These are phyloP conservation scores for Suillus subluteus DNA, from an alignment of 768 basidiomycete genomes.

Conservation along the genomic window DNA sequence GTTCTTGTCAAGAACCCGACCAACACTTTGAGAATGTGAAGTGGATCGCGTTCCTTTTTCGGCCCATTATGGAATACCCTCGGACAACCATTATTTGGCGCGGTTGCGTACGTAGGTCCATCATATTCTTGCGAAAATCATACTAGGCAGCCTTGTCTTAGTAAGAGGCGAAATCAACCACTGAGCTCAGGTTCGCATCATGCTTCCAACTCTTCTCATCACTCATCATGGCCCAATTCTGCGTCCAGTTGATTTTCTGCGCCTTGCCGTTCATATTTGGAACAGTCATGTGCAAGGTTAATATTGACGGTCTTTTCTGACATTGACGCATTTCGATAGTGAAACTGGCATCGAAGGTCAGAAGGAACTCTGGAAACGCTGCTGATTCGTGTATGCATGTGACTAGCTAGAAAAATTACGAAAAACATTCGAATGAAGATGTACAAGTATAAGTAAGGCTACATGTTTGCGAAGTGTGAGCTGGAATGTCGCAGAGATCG, in stretches of 20 bases:
- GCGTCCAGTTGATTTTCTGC: not conserved
- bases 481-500: not conserved
- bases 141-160: conserved; percentile 90
- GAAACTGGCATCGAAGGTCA: conserved; percentile 66
- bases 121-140: conserved; percentile 90
- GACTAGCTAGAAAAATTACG: not conserved
- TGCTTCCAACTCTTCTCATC: conserved; percentile 15
- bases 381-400: not conserved
- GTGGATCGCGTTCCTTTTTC: conserved; percentile 85
- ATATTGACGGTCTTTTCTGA: conserved; percentile 2
- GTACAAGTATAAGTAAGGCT: conserved; percentile 11
- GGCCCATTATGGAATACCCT: conserved; percentile 75
- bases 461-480: conserved; percentile 10
- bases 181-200: conserved; percentile 51
- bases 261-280: conserved; percentile 6
- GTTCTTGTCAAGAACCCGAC: conserved; percentile 95
- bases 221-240: not conserved
- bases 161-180: conserved; percentile 88
- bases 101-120: conserved; percentile 67
- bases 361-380: conserved; percentile 54
- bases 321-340: conserved; percentile 45
- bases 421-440: not conserved
- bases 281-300: not conserved
- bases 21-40: conserved; percentile 95
- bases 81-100: conserved; percentile 6